Evolutionary conservation across 352 stramenopile species (phyloP).

Genomic region (Globisporangium megalacanthum): DNA sequence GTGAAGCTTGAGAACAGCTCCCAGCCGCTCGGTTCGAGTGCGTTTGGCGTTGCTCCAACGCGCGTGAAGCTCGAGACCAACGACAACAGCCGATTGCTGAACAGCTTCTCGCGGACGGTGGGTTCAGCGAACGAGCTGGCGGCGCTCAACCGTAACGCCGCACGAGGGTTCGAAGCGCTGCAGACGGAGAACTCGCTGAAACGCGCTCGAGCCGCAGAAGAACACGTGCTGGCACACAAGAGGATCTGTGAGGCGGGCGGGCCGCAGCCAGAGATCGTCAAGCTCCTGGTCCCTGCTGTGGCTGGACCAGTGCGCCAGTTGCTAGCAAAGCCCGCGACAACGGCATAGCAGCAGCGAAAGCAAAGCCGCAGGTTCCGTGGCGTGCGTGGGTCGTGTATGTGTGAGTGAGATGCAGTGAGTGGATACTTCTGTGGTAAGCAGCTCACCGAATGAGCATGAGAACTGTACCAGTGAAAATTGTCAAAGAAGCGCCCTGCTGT

Average conservation of each 20-base stretch:
- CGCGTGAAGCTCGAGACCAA: neutral
- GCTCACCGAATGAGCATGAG: too few species aligned
- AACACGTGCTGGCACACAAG: constrained; percentile 26
- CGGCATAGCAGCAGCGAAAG: too few species aligned
- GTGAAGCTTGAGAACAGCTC: neutral
- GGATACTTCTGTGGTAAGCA: too few species aligned
- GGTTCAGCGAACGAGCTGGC: neutral
- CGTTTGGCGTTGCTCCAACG: neutral
- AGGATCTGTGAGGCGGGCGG: constrained; percentile 25
- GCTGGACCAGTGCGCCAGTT: neutral
- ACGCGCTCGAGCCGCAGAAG: constrained; percentile 21
- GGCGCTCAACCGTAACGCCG: neutral
- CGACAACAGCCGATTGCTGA: neutral
- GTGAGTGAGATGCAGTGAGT: too few species aligned
- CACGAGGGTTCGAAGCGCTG: neutral
- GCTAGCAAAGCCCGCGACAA: neutral
- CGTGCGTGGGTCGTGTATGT: too few species aligned
- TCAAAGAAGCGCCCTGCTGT: too few species aligned
- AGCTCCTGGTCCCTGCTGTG: constrained; percentile 11
- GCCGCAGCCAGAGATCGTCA: constrained; percentile 25
- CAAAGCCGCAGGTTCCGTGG: too few species aligned
- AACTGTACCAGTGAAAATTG: too few species aligned
- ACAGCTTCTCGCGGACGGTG: neutral
- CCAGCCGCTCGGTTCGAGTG: neutral
- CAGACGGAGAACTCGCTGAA: constrained; percentile 14